A percentile compares a stretch with the other conserved stretches of the same genome.
These are phyloP conservation scores for Canavalia ensiformis DNA, from an alignment of 306 rosid genomes.

Conservation along the genomic window DNA sequence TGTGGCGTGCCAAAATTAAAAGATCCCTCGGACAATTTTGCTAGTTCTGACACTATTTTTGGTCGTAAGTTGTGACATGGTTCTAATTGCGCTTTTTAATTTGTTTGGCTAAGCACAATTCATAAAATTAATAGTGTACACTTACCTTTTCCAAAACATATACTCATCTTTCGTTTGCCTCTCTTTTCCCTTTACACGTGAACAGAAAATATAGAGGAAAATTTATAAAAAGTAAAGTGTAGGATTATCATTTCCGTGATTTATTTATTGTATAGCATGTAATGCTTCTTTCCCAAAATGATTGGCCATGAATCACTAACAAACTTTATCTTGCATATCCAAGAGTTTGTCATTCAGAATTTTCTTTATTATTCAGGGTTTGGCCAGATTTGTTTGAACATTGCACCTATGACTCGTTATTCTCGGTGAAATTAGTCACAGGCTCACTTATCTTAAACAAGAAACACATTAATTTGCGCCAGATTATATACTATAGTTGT, in stretches of 20 bases:
- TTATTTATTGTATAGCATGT: not conserved
- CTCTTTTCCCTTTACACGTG: not conserved
- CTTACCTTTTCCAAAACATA: not conserved
- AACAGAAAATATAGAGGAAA: not conserved
- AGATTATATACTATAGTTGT: constrained; percentile 18
- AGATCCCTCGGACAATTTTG: too few relatives aligned
- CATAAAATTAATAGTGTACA: not conserved
- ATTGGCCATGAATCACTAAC: not conserved
- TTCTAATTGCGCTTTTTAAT: too few relatives aligned
- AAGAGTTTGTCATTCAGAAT: not conserved
- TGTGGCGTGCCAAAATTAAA: too few relatives aligned
- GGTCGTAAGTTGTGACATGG: too few relatives aligned
- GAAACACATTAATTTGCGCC: not conserved
- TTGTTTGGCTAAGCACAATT: too few relatives aligned
- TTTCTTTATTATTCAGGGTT: not conserved
- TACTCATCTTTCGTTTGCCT: not conserved
- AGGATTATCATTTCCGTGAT: not conserved
- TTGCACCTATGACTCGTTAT: not conserved
- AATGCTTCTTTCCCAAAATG: constrained; percentile 6
- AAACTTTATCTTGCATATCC: not conserved
- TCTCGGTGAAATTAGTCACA: not conserved
- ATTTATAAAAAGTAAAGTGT: not conserved
- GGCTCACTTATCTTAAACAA: not conserved
- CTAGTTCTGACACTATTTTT: too few relatives aligned
- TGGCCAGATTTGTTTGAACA: not conserved